Base-by-base conservation (phyloP, 2,329 filamentous ascomycete species). In the Pseudofabraea citricarpa region DNA sequence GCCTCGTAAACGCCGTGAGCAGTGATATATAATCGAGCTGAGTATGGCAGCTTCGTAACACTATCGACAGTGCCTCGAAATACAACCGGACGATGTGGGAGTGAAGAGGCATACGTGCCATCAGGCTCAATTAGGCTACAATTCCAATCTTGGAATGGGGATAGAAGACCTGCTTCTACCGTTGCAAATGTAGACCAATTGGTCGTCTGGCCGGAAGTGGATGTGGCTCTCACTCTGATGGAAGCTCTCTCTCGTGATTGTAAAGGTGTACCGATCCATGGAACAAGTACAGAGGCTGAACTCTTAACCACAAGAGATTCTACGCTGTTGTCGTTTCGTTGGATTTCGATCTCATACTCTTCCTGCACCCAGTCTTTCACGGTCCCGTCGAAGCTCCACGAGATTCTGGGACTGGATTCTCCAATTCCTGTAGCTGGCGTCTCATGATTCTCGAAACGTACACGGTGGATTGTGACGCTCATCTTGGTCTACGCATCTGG, bases 301-400 rank as follows among this genome's bases (percentile, higher is more conserved):
- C 48, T 48, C 3, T 41, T n/a, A 6, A 54, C 36, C 13, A 22
- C 33, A 31, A 47, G 51, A 2, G 12, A 37, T 13, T 47, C 24
- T 6, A 35, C 9, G n/a, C n/a, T 26, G 19, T 2, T 37, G 44
- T 2, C 49, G 47, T 4, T 47, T 3, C 60, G 60, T 2, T 49
- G 49, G 8, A 74, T 56, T 43, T 73, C 65, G 3, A 75, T 47
- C 4, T 70, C 68, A 33, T 74, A 74, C 6, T 61, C 55, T 5
- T 52, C 59, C 48, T 74, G 72, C 4, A 60, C 58, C 70, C 70
- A 74, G 46, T 69, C 54, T 0, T 56, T 35, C 6, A 57, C 62
- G 6, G 61, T 54, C 2, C 67, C 66, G 3, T 59, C 58, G 36
- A 73, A 72, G 4, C 63, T 52, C 71, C 71, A 75, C 2, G 71